A percentile compares a stretch with the other conserved stretches of the same genome.
Conservation (phyloP, 2,329 filamentous ascomycete genomes). For the Colletotrichum magnum region DNA sequence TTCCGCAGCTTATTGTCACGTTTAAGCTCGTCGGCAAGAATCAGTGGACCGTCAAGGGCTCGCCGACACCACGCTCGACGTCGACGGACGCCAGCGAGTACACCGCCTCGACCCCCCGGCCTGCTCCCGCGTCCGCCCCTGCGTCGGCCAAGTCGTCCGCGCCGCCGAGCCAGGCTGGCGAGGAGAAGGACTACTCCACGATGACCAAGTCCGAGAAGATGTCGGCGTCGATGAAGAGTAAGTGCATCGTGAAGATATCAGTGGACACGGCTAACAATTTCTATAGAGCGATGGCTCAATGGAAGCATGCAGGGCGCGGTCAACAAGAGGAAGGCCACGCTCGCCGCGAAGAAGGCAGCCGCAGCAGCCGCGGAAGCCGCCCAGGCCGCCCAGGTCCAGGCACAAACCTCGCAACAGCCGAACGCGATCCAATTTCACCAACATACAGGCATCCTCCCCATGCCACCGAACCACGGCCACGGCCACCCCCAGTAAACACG, state of each 20-base stretch:
- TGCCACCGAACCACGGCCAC: conserved; percentile 14
- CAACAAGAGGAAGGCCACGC: conserved; percentile 71
- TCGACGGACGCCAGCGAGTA: conserved; percentile 36
- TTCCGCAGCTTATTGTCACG: conserved; percentile 24
- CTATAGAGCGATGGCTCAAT: conserved; percentile 69
- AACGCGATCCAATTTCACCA: conserved; percentile 29
- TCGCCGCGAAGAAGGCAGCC: conserved; percentile 70
- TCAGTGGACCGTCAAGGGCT: conserved; percentile 29
- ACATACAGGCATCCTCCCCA: conserved; percentile 24
- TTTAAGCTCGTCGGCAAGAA: conserved; percentile 37
- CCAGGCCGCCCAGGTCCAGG: conserved; percentile 6
- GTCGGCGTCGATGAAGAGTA: conserved; percentile 76
- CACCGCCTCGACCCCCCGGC: conserved; percentile 28
- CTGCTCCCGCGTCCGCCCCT: conserved; percentile 36
- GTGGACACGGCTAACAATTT: conserved; percentile 44
- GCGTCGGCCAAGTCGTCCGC: conserved; percentile 39
- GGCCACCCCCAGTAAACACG: not conserved
- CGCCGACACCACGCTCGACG: conserved; percentile 28
- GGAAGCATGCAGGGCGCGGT: conserved; percentile 74
- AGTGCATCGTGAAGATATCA: conserved; percentile 44
- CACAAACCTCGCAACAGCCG: conserved; percentile 19
- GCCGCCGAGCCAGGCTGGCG: conserved; percentile 43
- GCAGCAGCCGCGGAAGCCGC: conserved; percentile 52
- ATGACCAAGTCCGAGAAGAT: conserved; percentile 78
- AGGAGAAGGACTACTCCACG: conserved; percentile 70